A percentile compares a stretch with the other conserved stretches of the same genome.
phyloP scores from a whole-genome alignment of 345 rosid genomes.

The Microcos paniculata region DNA sequence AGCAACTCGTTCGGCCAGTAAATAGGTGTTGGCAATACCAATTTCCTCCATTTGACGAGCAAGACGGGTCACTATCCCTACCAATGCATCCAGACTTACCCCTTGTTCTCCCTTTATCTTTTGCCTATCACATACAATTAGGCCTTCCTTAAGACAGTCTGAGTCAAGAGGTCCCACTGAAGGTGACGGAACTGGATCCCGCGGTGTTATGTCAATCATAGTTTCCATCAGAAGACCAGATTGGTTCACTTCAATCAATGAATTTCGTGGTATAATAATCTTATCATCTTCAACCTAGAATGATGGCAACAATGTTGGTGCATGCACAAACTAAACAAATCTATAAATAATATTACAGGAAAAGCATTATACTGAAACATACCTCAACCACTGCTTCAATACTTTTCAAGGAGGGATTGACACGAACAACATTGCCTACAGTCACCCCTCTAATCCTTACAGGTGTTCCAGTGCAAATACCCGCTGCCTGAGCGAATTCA shows the following conservation, averaged over 20 bases:
- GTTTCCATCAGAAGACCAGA: constrained; percentile 99
- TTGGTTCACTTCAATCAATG: constrained; percentile 91
- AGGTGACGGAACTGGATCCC: constrained; percentile 82
- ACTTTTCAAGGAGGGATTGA: constrained; percentile 84
- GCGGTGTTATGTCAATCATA: constrained; percentile 86
- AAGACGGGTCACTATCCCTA: constrained; percentile 86
- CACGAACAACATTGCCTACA: constrained; percentile 85
- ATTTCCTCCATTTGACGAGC: constrained; percentile 85
- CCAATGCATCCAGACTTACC: constrained; percentile 88
- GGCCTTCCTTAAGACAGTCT: constrained; percentile 79
- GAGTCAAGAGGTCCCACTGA: constrained; percentile 74
- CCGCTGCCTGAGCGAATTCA: constrained; percentile 82
- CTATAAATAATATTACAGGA: constrained; percentile 1
- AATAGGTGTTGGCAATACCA: constrained; percentile 64
- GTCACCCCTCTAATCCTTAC: constrained; percentile 97
- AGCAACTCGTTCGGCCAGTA: constrained; percentile 73
- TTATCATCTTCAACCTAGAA: constrained; percentile 94
- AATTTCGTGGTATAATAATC: constrained; percentile 82
- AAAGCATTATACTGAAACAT: constrained; percentile 17
- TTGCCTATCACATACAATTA: constrained; percentile 87
- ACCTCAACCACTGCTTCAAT: constrained; percentile 97
- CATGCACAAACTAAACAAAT: constrained; percentile 12
- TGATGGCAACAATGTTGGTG: neutral
- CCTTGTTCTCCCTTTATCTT: constrained; percentile 87
- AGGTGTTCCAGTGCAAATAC: constrained; percentile 88